Base-by-base conservation (phyloP, 1,284 basidiomycete species). In the Kwoniella shivajii region DNA sequence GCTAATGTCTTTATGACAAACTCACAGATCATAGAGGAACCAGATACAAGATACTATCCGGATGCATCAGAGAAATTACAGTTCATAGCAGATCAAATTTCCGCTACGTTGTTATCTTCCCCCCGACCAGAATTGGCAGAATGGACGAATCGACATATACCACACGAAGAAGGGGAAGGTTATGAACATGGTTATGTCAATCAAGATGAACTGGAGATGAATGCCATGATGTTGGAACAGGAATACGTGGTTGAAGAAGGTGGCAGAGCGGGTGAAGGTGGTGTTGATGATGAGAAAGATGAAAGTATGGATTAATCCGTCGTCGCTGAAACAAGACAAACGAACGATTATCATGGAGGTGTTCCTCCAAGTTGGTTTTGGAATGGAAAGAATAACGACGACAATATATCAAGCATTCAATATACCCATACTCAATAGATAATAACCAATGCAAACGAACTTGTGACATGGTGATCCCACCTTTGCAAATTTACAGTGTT, bases 21-120 rank as follows among this genome's bases (percentile, higher is more conserved):
- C 33, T 10, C 33, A 9, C 65, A 95, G 92, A 88, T 94, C 49
- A 85, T 97, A 14, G 92, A 96, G 76, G 92, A 95, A 73, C 79
- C 92, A 1, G 90, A 92, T 74, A 88, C 89, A 61, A 84, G 92
- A 38, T 83, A 94, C 41, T 54, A 63, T 4, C 66, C 68, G 22
- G 61, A 68, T 6, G 64, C 72, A 27, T 84, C 85, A 0, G 83
- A 86, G 22, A 80, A 82, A 36, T 88, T 93, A 79, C 83, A 88
- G 16, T 83, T 86, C 18, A 85, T 96, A 9, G 80, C 91, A 3
- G 64, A 70, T 2, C 73, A 82, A 26, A 85, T 95, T 26, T 10
- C 75, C 48, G 66, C 41, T 34, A 78, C 45, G 14, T 56, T 71
- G 37, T 54, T 69, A 24, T 31, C 57, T 34, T 38, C 61, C 6